These are phyloP conservation scores for Phalaenopsis aphrodite DNA, from an alignment of 106 monocot species.

Conservation along the genomic window DNA sequence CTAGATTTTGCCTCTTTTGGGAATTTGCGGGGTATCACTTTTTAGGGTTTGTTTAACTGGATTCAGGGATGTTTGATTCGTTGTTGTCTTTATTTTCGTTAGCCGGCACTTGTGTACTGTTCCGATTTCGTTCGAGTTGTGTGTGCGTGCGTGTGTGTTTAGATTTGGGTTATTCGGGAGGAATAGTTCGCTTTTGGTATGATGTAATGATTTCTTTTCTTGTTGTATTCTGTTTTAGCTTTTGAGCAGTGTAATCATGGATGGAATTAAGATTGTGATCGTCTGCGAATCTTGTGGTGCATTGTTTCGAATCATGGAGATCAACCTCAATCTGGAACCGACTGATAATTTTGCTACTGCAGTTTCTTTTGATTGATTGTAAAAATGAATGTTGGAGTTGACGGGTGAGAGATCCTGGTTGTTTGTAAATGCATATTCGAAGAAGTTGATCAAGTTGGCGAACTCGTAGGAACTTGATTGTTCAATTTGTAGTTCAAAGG, in stretches of 20 bases:
- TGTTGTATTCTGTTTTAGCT: not conserved
- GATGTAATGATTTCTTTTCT: not conserved
- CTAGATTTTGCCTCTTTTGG: not conserved
- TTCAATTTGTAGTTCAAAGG: too few relatives aligned
- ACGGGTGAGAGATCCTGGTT: not conserved
- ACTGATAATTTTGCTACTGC: not conserved
- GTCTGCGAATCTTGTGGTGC: too few relatives aligned
- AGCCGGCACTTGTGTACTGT: too few relatives aligned
- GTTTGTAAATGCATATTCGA: not conserved
- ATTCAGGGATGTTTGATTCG: not conserved
- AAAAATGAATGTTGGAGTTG: not conserved
- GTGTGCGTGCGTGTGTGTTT: not conserved
- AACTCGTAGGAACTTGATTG: not conserved
- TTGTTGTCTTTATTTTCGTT: not conserved
- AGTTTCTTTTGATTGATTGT: not conserved
- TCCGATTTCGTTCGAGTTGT: too few relatives aligned
- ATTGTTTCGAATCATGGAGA: not conserved
- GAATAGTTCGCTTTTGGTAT: not conserved
- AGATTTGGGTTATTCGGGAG: not conserved
- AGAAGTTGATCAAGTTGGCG: not conserved
- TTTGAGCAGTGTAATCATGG: not conserved
- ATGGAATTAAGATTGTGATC: too few relatives aligned
- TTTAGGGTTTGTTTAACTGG: not conserved
- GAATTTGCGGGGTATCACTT: not conserved
- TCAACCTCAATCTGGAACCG: not conserved